Conservation (phyloP, 2,329 filamentous ascomycete species). For the Hypoxylon rubiginosum region DNA sequence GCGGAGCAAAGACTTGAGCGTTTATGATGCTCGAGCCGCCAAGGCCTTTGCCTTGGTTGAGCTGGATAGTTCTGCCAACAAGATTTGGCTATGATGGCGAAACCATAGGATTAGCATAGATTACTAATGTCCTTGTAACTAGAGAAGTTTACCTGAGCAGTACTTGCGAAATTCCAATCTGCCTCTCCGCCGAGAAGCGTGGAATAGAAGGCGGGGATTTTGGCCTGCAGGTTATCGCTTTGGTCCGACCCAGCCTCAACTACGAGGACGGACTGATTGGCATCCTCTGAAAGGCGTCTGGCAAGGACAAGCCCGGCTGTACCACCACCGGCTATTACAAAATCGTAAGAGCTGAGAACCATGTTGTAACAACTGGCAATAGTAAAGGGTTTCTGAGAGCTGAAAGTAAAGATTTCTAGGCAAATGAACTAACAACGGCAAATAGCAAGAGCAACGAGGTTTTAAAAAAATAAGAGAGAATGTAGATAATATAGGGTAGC, state of each 20-base stretch:
- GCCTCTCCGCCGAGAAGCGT: constrained; percentile 3
- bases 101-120: neutral
- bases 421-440: no score
- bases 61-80: neutral
- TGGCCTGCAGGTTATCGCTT: constrained; percentile 14
- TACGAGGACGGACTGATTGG: constrained; percentile 23
- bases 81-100: constrained; percentile 4
- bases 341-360: neutral
- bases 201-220: constrained; percentile 17
- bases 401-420: no score
- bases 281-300: constrained; percentile 25
- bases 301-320: constrained; percentile 28
- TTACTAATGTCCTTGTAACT: neutral
- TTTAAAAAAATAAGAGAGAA: no score
- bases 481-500: no score
- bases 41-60: constrained; percentile 17
- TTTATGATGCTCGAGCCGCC: constrained; percentile 8
- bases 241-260: constrained; percentile 27
- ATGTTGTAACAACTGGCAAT: no score
- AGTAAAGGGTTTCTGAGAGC: no score
- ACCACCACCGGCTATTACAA: constrained; percentile 14
- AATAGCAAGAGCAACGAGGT: no score
- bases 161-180: constrained; percentile 23
- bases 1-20: constrained; percentile 15
- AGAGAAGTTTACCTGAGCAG: constrained; percentile 18